A percentile compares a stretch with the other conserved stretches of the same genome.
phyloP scores from a whole-genome alignment of 176 grass and related monocot species.

The Triticum monococcum region DNA sequence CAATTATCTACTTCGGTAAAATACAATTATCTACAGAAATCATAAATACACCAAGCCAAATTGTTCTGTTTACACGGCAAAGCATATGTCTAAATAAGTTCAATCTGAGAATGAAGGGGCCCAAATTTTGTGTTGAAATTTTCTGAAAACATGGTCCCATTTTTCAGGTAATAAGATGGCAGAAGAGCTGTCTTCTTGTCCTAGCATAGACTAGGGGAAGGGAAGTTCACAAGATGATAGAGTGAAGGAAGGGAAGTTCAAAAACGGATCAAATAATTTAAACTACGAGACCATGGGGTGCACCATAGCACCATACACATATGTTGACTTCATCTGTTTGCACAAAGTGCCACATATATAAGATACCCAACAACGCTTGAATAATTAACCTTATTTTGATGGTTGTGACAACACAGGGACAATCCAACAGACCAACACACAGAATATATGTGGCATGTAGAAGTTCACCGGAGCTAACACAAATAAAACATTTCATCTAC shows the following conservation, averaged over 20 bases:
- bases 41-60: not conserved
- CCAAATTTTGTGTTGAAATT: not conserved
- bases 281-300: not conserved
- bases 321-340: not conserved
- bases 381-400: not conserved
- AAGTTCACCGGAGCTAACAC: not conserved
- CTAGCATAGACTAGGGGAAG: not conserved
- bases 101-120: not conserved
- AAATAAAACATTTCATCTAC: not conserved
- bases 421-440: not conserved
- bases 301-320: not conserved
- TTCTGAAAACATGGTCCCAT: not conserved
- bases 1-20: not conserved
- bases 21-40: not conserved
- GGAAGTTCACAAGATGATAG: not conserved
- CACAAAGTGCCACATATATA: not conserved
- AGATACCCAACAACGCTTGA: slow-evolving; percentile 12
- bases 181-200: not conserved
- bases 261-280: not conserved
- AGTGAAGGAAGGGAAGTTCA: not conserved
- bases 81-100: not conserved
- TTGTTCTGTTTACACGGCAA: slow-evolving; percentile 3
- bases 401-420: not conserved
- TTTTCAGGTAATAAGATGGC: not conserved
- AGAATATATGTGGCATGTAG: too few relatives aligned